Base-by-base conservation (phyloP, 2,329 filamentous ascomycete genomes). In the Pseudomassariella vexata region DNA sequence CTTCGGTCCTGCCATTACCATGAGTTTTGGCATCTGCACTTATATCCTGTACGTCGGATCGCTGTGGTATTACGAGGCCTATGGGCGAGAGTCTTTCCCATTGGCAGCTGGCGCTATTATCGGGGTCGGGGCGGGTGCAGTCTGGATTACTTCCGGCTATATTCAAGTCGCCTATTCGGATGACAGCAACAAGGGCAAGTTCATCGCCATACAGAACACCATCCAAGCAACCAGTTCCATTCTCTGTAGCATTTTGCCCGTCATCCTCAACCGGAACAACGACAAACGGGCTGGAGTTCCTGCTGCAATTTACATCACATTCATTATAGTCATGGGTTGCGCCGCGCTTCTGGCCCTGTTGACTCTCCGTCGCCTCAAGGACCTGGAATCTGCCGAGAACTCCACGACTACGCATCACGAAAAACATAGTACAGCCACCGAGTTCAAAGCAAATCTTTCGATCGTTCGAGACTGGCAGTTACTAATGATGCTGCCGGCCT, bases 131-230 rank as follows among this genome's bases (percentile, higher is more conserved):
- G 47, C 50, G 3, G 48, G 52, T 7, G 38, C 53, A 20, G 40
- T 56, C 5, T 56, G 52, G 35, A 43, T 55, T 12, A 49, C 47
- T 2, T 48, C 45, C 19, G 52, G 52, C 2, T 56, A 51, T 21
- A 53, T 56, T 31, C 42, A 49, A 15, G 48, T 47, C 22, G 46
- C 52, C 1, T 57, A 57, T 24, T 47, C 54, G 5, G 53, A 56
- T 20, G 54, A 57, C 28, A 34, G 45, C 9, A 49, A 57, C 15
- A 49, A 49, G 32, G 52, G 52, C 3, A 38, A 34, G 9, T 56
- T 46, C 30, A 49, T 55, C 31, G 46, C 50, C 7, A 48, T 47
- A 6, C 44, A 42, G 19, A 37, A 50, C 14, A 54, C 52, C 24
- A 41, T 55, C 3, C 46, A 53, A 17, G 52, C 51, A 15, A 32